These are phyloP conservation scores for Calonectria honghensis DNA, from an alignment of 2,329 filamentous ascomycete species.

Conservation along the genomic window DNA sequence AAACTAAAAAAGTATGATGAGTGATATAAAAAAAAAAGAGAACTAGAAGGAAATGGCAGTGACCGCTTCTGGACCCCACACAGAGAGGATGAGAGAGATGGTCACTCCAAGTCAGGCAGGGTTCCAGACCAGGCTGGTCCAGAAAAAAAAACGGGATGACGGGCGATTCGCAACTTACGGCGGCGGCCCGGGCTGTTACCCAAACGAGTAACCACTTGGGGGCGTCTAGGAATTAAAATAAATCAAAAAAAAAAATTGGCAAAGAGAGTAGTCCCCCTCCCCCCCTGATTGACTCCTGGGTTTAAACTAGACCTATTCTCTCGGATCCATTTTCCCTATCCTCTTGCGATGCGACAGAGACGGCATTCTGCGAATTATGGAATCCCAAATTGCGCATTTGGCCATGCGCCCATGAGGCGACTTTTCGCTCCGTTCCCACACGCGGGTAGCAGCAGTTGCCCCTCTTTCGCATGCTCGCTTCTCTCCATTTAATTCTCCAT, in stretches of 20 bases:
- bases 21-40: neutral
- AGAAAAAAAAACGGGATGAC: conserved; percentile 26
- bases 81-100: neutral
- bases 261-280: neutral
- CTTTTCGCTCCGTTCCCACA: neutral
- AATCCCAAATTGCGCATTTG: neutral
- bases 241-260: neutral
- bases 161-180: conserved; percentile 26
- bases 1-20: neutral
- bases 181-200: conserved; percentile 20
- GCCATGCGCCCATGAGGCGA: neutral
- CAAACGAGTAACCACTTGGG: conserved; percentile 5
- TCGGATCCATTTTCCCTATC: neutral
- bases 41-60: neutral
- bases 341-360: neutral
- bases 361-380: neutral
- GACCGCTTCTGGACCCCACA: neutral
- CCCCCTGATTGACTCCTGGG: neutral
- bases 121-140: conserved; percentile 21
- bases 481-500: neutral
- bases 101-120: conserved; percentile 10
- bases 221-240: too few species aligned
- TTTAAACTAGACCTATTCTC: neutral
- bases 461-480: neutral
- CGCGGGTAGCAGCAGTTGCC: neutral